Evolutionary conservation across 441 rosid genomes (phyloP).

Genomic region (Pelargonium citronellum): DNA sequence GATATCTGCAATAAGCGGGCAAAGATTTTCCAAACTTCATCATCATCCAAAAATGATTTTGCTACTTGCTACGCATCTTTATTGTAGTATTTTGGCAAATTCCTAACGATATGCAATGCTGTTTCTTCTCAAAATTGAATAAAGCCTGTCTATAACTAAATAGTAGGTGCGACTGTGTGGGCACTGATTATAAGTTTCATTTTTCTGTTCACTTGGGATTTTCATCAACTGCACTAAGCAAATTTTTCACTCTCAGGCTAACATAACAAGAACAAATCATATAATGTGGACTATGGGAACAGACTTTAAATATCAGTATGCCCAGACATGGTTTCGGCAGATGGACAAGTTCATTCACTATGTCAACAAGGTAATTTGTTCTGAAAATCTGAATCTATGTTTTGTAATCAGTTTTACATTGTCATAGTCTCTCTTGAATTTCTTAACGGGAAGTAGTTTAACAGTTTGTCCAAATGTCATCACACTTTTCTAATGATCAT

Average conservation of each 20-base stretch:
- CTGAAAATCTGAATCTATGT: neutral
- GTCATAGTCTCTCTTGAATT: neutral
- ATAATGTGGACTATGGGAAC: slow-evolving; percentile 99
- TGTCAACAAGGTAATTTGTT: slow-evolving; percentile 48
- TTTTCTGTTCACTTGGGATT: neutral
- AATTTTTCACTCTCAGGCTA: slow-evolving; percentile 52
- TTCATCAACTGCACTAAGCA: neutral
- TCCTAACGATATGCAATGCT: neutral
- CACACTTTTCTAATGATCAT: slow-evolving; percentile 5
- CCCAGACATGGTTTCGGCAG: slow-evolving; percentile 81
- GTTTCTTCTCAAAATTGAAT: neutral
- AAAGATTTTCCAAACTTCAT: neutral
- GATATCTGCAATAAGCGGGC: too few species aligned
- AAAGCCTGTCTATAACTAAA: neutral
- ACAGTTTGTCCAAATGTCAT: neutral
- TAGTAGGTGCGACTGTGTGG: neutral
- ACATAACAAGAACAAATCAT: slow-evolving; percentile 83
- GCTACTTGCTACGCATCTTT: neutral
- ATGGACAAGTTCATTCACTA: slow-evolving; percentile 98
- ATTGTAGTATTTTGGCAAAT: neutral
- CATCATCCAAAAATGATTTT: neutral
- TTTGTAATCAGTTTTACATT: slow-evolving; percentile 28
- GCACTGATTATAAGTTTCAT: neutral
- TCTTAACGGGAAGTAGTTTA: neutral
- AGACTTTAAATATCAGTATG: slow-evolving; percentile 95